A percentile compares a stretch with the other conserved stretches of the same genome.
These are phyloP conservation scores for Elsinoe batatas DNA, from an alignment of 2,329 filamentous ascomycete genomes.

Conservation along the genomic window DNA sequence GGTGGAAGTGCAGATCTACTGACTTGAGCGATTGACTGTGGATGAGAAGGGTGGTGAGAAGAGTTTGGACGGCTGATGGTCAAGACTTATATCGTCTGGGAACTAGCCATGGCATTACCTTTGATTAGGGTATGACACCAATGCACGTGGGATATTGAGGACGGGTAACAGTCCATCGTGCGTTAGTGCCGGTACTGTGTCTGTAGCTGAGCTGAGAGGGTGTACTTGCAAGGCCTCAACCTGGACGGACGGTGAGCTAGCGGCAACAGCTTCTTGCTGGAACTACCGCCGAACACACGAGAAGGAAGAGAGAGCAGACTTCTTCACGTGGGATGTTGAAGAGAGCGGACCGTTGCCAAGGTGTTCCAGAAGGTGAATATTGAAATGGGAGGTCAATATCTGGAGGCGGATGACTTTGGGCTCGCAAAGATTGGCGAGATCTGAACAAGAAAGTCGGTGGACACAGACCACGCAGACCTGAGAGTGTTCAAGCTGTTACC, in stretches of 20 bases:
- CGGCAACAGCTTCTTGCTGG: slow-evolving; percentile 3
- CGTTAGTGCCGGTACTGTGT: slow-evolving; percentile 12
- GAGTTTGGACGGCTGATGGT: neutral
- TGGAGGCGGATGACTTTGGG: slow-evolving; percentile 1
- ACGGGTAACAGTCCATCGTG: neutral
- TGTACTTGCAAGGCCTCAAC: neutral
- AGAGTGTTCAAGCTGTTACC: neutral
- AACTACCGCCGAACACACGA: slow-evolving; percentile 8
- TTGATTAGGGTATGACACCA: neutral
- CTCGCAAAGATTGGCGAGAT: neutral
- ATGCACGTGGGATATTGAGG: slow-evolving; percentile 9
- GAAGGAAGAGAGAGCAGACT: neutral
- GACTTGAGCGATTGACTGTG: neutral
- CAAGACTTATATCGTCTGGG: slow-evolving; percentile 1
- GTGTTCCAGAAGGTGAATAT: slow-evolving; percentile 2
- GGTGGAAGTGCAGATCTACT: slow-evolving; percentile 2
- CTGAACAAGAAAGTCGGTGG: slow-evolving; percentile 1
- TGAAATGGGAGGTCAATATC: neutral
- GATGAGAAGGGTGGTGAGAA: neutral
- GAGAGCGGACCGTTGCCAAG: slow-evolving; percentile 8
- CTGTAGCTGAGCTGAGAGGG: neutral
- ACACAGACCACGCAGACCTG: neutral
- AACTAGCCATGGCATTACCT: neutral
- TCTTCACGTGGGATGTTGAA: slow-evolving; percentile 9
- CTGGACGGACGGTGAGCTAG: neutral